phyloP scores from a whole-genome alignment of 257 asterid genomes.

The Jasminum sambac region DNA sequence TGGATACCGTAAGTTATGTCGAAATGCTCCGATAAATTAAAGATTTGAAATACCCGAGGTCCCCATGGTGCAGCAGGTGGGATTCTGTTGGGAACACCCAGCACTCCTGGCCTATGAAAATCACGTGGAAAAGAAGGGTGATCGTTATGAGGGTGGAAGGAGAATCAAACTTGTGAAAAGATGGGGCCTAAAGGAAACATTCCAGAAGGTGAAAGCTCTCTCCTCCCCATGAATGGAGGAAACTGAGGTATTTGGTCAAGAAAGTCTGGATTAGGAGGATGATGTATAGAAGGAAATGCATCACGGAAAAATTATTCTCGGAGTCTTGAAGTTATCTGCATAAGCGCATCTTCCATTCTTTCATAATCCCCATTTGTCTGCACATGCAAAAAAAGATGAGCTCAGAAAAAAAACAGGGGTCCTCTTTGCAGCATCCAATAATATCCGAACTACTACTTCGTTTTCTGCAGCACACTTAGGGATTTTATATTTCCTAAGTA shows the following conservation, averaged over 20 bases:
- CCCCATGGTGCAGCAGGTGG: constrained; percentile 70
- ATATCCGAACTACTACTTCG: constrained; percentile 94
- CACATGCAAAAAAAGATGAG: constrained; percentile 20
- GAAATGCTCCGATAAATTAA: too few species aligned
- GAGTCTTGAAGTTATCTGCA: constrained; percentile 82
- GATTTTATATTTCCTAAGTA: constrained; percentile 79
- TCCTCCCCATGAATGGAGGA: constrained; percentile 66
- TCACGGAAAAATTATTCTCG: constrained; percentile 73
- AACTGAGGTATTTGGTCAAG: constrained; percentile 70
- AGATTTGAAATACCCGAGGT: constrained; percentile 89
- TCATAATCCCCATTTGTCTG: constrained; percentile 79
- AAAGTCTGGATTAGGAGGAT: constrained; percentile 56
- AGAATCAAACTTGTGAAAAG: constrained; percentile 71
- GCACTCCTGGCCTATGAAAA: constrained; percentile 72
- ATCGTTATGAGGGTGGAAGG: constrained; percentile 77
- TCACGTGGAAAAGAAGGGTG: constrained; percentile 73
- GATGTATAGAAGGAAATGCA: constrained; percentile 56
- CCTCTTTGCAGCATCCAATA: constrained; percentile 21
- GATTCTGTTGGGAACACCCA: constrained; percentile 64
- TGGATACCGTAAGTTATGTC: too few species aligned
- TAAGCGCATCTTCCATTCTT: constrained; percentile 79
- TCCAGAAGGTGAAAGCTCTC: constrained; percentile 82
- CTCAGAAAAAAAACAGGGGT: too few species aligned
- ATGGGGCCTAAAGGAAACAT: constrained; percentile 60
- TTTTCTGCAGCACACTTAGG: constrained; percentile 77